A percentile compares a stretch with the other conserved stretches of the same genome.
Evolutionary conservation across 2,329 filamentous ascomycete species (phyloP).

Genomic region (Ceratocystis cubensis): DNA sequence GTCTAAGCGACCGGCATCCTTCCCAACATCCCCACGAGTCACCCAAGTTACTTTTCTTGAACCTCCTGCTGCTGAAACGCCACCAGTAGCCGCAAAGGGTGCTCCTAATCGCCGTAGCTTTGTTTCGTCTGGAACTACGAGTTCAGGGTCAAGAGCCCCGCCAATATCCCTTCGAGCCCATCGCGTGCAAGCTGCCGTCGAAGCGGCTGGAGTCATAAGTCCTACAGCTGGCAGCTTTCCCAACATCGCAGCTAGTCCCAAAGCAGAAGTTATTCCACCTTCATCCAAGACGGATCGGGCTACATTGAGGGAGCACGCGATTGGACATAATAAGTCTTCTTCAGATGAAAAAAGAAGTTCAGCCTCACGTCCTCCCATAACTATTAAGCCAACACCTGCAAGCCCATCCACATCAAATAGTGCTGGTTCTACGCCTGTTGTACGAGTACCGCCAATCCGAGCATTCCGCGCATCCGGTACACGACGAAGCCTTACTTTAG

Average conservation of each 20-base stretch:
- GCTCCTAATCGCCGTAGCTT: slow-evolving; percentile 15
- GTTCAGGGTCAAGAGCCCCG: slow-evolving; percentile 15
- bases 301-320: slow-evolving; percentile 8
- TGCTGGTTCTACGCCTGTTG: slow-evolving; percentile 23
- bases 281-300: slow-evolving; percentile 10
- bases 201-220: background rate
- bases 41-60: slow-evolving; percentile 20
- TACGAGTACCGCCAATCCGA: slow-evolving; percentile 42
- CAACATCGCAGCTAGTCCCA: slow-evolving; percentile 3
- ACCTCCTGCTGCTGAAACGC: slow-evolving; percentile 5
- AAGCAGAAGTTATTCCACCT: slow-evolving; percentile 27
- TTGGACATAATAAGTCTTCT: slow-evolving; percentile 22
- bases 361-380: slow-evolving; percentile 29
- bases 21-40: slow-evolving; percentile 26
- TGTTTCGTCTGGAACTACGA: slow-evolving; percentile 15
- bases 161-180: slow-evolving; percentile 17
- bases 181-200: slow-evolving; percentile 17
- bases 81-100: slow-evolving; percentile 11
- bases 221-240: background rate
- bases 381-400: slow-evolving; percentile 16
- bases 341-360: slow-evolving; percentile 37
- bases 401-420: slow-evolving; percentile 25
- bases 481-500: slow-evolving; percentile 41
- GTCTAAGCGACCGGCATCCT: slow-evolving; percentile 30
- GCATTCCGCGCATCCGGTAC: slow-evolving; percentile 45